Percentiles rank a stretch among this genome's conserved stretches.
Evolutionary conservation across 306 rosid genomes (phyloP).

Genomic region (Prinsepia uniflora): DNA sequence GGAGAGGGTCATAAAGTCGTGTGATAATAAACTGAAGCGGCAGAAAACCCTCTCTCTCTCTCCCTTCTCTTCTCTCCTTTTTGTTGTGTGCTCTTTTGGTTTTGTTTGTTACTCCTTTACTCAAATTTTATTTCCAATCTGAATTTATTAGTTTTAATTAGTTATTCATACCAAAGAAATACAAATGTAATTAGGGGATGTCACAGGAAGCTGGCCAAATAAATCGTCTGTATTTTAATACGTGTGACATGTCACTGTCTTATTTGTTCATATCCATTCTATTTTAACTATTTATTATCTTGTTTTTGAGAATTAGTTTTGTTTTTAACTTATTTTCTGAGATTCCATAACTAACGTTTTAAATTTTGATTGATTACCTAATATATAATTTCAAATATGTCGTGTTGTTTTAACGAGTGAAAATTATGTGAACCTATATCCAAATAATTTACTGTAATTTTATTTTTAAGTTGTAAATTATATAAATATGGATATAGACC

Average conservation of each 20-base stretch:
- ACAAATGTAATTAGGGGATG: not conserved
- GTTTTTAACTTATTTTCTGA: not conserved
- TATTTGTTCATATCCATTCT: too few relatives aligned
- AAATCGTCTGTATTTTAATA: not conserved
- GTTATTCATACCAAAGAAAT: not conserved
- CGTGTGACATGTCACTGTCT: not conserved
- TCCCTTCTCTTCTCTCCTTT: not conserved
- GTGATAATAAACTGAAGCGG: not conserved
- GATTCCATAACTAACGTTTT: too few relatives aligned
- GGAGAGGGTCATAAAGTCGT: constrained; percentile 2
- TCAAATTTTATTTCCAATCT: not conserved
- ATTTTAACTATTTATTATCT: not conserved
- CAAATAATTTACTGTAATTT: too few relatives aligned
- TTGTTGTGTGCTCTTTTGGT: not conserved
- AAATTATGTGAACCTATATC: too few relatives aligned
- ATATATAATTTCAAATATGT: too few relatives aligned
- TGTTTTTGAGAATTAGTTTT: not conserved
- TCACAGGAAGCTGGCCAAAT: constrained; percentile 7
- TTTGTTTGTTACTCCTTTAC: not conserved
- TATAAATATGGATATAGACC: too few relatives aligned
- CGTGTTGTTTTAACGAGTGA: too few relatives aligned
- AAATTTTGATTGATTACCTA: too few relatives aligned
- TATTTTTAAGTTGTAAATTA: too few relatives aligned
- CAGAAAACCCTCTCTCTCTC: constrained; percentile 1
- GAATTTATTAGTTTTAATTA: not conserved